Base-by-base conservation (phyloP, 495 filamentous ascomycete genomes). In the Collariella sp. region DNA sequence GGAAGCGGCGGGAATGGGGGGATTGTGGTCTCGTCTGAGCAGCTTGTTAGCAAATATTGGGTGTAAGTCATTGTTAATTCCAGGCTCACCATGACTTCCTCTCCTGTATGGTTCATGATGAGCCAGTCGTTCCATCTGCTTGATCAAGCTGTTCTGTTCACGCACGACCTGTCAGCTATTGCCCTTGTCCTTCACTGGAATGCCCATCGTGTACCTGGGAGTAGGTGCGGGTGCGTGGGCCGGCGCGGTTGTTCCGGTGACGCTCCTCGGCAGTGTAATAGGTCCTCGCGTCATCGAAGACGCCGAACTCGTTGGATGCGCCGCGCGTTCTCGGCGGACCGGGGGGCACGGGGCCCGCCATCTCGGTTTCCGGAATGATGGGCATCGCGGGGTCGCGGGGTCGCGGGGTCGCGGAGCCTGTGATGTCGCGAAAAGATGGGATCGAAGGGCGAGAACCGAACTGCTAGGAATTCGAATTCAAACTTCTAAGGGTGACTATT, bases 1-100 rank as follows among this genome's bases (percentile, higher is more conserved):
- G 77, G 70, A 89, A 90, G 57, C 83, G 82, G 47, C 86, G 84
- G 23, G 80, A 76, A 46, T 74, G 67, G 23, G 68, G n/a, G 73
- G 23, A 67, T 62, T 22, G 68, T 72, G 7, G 67, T 56, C 60
- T 78, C 75, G 52, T 78, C 74, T 77, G 42, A n/a, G 1, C 20
- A 43, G 13, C 18, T 2, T 13, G 24, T 52, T 9, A 34, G 38
- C 20, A 22, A 10, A 38, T 9, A 29, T 16, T 7, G 18, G 10
- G 1, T 42, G 42, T 54, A 22, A 59, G 49, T 22, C 40, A 36
- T 7, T 5, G 31, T 24, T 15, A 1, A 16, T 2, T 22, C 0
- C 22, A 10, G 7, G 50, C 0, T 38, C 64, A 76, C 72, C 75
- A 55, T 78, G 75, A 50, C 75, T 78, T 19, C 75, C 75, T 44